Base-by-base conservation (phyloP, 83 land plant genomes). In the Picea mariana region DNA sequence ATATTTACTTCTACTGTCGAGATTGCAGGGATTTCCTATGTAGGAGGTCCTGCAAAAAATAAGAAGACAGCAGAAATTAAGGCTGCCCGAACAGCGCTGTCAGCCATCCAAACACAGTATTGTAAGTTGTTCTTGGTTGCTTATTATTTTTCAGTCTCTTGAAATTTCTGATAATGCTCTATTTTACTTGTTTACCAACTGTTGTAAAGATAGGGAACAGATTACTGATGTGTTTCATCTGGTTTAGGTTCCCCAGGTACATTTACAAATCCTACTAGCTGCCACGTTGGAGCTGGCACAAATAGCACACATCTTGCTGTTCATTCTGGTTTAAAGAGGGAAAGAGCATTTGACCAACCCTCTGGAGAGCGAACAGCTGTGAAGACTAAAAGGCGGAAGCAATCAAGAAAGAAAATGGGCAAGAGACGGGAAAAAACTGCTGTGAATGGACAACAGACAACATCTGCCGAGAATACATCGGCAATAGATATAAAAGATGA, bases 51-150 rank as follows among this genome's bases (percentile, higher is more conserved):
- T 65, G 84, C 85, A 52, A 83, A 82, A 49, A 83, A 21, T 21
- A 83, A 81, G 63, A 83, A 83, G 77, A 78, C n/a, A n/a, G 85
- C 85, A 66, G 85, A 82, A 59, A 81, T 83, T 26, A 81, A 81
- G 65, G 85, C 85, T 6, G 85, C 85, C 9, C 55, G 85, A 58
- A 83, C 85, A 17, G 85, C 85, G 18, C 78, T 83, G 6, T 23
- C 69, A 16, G 85, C 77, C 21, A 65, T 83, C 21, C 77, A 83
- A 67, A 40, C 85, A 63, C 67, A 79, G 52, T 38, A 60, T 24
- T 15, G 84, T 83, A 83, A 80, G 81, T 47, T 23, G 12, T 17
- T 60, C 17, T 60, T 18, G 42, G 9, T 55, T 15, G 61, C 16
- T 11, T 23, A n/a, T 38, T 40, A 9, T 49, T 77, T 52, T 44